A percentile compares a stretch with the other conserved stretches of the same genome.
Conservation (phyloP, 306 rosid genomes). For the Mimosa bimucronata region DNA sequence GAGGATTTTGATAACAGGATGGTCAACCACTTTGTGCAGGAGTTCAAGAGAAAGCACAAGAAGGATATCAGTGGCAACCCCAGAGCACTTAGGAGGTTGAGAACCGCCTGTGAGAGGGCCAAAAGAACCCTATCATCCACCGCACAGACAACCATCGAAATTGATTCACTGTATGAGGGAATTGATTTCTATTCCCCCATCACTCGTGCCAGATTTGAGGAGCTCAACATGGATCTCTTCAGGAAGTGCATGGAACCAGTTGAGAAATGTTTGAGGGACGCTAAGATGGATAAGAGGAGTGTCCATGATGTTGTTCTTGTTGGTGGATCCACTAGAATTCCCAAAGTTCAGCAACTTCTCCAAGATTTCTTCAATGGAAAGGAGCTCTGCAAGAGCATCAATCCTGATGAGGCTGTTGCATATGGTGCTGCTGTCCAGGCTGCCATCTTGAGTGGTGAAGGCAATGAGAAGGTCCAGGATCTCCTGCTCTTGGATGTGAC, state of each 20-base stretch:
- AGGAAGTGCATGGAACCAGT: constrained; percentile 75
- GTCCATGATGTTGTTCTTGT: constrained; percentile 70
- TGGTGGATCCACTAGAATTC: constrained; percentile 73
- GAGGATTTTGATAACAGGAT: constrained; percentile 50
- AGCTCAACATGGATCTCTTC: constrained; percentile 70
- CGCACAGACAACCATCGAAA: constrained; percentile 48
- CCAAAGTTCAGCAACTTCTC: constrained; percentile 70
- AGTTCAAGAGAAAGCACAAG: constrained; percentile 75
- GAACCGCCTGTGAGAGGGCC: constrained; percentile 51
- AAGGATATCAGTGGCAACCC: constrained; percentile 72
- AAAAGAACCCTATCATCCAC: constrained; percentile 47
- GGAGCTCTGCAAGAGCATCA: constrained; percentile 73
- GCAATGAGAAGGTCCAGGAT: constrained; percentile 76
- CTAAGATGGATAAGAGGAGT: constrained; percentile 69
- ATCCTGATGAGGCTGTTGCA: constrained; percentile 73
- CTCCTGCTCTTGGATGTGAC: constrained; percentile 70
- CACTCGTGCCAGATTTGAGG: constrained; percentile 74
- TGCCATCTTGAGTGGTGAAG: constrained; percentile 65
- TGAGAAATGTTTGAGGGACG: constrained; percentile 73
- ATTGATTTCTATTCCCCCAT: constrained; percentile 67
- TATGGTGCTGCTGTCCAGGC: constrained; percentile 74
- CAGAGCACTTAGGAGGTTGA: constrained; percentile 68
- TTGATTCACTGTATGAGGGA: constrained; percentile 65
- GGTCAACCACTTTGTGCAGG: constrained; percentile 72
- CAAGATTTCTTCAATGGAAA: constrained; percentile 73